Base-by-base conservation (phyloP, 345 rosid species). In the Arabidopsis thaliana region DNA sequence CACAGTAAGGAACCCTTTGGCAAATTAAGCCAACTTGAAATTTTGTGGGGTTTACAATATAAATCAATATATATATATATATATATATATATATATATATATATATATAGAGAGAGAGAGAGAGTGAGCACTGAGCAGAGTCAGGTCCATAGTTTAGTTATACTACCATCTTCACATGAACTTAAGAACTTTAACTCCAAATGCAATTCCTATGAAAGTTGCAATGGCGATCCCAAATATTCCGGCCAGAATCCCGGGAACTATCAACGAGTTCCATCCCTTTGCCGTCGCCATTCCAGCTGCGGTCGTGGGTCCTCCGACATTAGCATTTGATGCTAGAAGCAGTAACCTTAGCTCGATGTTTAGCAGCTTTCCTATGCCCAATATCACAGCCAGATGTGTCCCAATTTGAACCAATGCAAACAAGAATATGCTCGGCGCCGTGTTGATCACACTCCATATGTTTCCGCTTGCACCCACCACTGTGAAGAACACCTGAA, bases 221-320 rank as follows among this genome's bases (percentile, higher is more conserved):
- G 97, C 97, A 49, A 88, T 81, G 64, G 93, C 82, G 14, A 86
- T 85, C 40, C 96, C 94, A 46, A 92, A 92, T 58, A 90, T 93
- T 52, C 94, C 93, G 0, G 91, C 94, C 0, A 92, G 86, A 74
- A 87, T 90, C 63, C 88, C 86, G 0, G 94, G 94, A 74, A 88
- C 83, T 6, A 88, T 81, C 82, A 92, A 58, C 40, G 93, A 88
- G 59, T 34, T 76, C 96, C 96, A 90, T 37, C 96, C 94, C 77
- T 92, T 92, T 22, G 97, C 93, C 0, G 91, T 91, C 25, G 95
- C 97, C 98, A 94, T 94, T 64, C 96, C 90, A 5, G 91, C 91
- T 20, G 98, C 96, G 5, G 96, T 93, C 23, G 97, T 91, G 1
- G 97, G 97, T 48, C 97, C 96, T 20, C 98, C 98, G 2, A 91